Evolutionary conservation across 2,329 filamentous ascomycete genomes (phyloP), one percentile per base, ranked within the genome.

Genomic region (Pyrenochaeta sp.): DNA sequence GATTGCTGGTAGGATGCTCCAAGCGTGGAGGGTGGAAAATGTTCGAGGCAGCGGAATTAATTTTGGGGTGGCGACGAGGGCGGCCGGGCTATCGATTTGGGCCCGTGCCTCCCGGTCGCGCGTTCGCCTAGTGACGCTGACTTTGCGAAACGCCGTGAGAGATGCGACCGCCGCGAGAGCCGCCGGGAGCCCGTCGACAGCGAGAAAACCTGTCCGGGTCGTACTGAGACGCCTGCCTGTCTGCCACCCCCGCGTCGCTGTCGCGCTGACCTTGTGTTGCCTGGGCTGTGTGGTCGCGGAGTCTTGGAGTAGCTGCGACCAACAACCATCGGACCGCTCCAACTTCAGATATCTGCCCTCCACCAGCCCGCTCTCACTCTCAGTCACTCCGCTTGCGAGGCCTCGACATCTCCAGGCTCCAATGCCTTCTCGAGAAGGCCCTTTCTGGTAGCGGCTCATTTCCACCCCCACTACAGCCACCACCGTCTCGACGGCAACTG

Each of bases 61-160:
- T 69, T 70, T 67, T 62, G 47, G 9, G 30, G 66, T 69, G 67
- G 69, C 67, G 59, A 66, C 42, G 22, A 51, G 50, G 55, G 55
- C 45, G 46, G 50, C 42, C 49, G 54, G 46, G 34, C 13, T 49
- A 51, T 47, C 54, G 46, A 56, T 50, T 46, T 24, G 47, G 62
- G 61, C 54, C 61, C 61, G 64, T 63, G 65, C 61, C 10, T 47
- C 50, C 53, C 37, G 56, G 39, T 62, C 56, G 60, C 57, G 55
- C 57, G 55, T 63, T 67, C 56, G 64, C 62, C 58, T 58, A 59
- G 66, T 64, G 68, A 69, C 58, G 67, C 64, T 68, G 69, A 66
- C 69, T 72, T 71, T 64, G 64, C 47, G 52, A 67, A 54, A 8
- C 43, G 47, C 46, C 40, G 48, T 40, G 61, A 53, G 56, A 54